Conservation (phyloP, 257 asterid genomes). For the Nicotiana otophora region DNA sequence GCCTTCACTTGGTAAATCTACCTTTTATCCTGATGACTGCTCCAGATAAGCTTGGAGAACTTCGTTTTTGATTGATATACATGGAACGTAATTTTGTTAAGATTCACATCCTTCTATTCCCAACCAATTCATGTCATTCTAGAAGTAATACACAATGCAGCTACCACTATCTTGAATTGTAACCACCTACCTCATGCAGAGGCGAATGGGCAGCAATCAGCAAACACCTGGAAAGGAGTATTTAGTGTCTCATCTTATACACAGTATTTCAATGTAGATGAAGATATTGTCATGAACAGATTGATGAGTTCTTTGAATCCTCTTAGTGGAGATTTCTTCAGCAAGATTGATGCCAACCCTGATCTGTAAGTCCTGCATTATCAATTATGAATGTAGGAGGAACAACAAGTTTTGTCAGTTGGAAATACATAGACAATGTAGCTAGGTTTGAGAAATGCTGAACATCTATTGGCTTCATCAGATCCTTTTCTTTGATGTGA, state of each 20-base stretch:
- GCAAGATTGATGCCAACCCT: constrained; percentile 91
- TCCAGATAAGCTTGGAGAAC: neutral
- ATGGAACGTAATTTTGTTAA: neutral
- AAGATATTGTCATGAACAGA: constrained; percentile 86
- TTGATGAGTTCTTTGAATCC: constrained; percentile 85
- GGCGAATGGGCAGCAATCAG: constrained; percentile 59
- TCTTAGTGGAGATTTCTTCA: constrained; percentile 70
- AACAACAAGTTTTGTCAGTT: neutral
- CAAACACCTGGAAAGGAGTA: constrained; percentile 75
- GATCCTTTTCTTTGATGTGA: neutral
- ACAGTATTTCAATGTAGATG: constrained; percentile 89
- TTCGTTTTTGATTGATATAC: neutral
- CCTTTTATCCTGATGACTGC: neutral
- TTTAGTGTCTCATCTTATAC: constrained; percentile 76
- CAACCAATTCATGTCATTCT: neutral
- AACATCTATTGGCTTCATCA: neutral
- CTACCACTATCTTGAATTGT: neutral
- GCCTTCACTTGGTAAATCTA: neutral
- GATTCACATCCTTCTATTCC: neutral
- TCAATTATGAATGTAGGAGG: neutral
- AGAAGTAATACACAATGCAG: neutral
- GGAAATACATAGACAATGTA: neutral
- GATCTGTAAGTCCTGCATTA: constrained; percentile 70
- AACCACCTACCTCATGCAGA: constrained; percentile 37
- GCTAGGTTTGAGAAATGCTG: neutral